Conservation (phyloP, 2,329 filamentous ascomycete genomes). For the Truncatella angustata region DNA sequence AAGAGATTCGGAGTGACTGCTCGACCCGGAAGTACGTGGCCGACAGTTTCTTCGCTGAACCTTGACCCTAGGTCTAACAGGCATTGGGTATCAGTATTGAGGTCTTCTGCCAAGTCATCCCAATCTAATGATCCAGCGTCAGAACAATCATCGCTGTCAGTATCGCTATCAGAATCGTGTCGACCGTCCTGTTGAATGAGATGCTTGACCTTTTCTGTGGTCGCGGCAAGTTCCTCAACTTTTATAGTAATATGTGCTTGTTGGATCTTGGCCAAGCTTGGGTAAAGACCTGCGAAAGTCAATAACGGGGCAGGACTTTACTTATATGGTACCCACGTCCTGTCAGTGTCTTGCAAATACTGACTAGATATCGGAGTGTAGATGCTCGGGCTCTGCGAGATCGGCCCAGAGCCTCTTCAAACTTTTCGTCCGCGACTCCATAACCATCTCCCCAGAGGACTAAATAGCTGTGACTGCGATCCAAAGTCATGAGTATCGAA, state of each 20-base stretch:
- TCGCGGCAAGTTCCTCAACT: too few species aligned
- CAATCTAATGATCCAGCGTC: slow-evolving; percentile 6
- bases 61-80: slow-evolving; percentile 16
- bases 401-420: slow-evolving; percentile 12
- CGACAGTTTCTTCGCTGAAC: slow-evolving; percentile 13
- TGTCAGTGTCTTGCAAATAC: slow-evolving; percentile 14
- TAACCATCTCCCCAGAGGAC: slow-evolving; percentile 16
- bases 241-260: slow-evolving; percentile 2
- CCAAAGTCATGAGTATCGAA: slow-evolving; percentile 8
- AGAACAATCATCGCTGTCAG: background rate
- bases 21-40: slow-evolving; percentile 6
- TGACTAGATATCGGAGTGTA: slow-evolving; percentile 12
- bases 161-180: slow-evolving; percentile 5
- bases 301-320: too few species aligned
- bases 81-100: slow-evolving; percentile 16
- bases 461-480: slow-evolving; percentile 14
- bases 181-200: too few species aligned
- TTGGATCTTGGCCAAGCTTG: background rate
- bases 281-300: background rate
- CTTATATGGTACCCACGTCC: slow-evolving; percentile 8
- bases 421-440: slow-evolving; percentile 10
- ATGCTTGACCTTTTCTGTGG: too few species aligned
- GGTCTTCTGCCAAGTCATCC: slow-evolving; percentile 17
- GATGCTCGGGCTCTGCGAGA: slow-evolving; percentile 13
- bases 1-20: slow-evolving; percentile 7